phyloP scores from a whole-genome alignment of 2,329 filamentous ascomycete genomes.

The Blastomyces emzantsi region DNA sequence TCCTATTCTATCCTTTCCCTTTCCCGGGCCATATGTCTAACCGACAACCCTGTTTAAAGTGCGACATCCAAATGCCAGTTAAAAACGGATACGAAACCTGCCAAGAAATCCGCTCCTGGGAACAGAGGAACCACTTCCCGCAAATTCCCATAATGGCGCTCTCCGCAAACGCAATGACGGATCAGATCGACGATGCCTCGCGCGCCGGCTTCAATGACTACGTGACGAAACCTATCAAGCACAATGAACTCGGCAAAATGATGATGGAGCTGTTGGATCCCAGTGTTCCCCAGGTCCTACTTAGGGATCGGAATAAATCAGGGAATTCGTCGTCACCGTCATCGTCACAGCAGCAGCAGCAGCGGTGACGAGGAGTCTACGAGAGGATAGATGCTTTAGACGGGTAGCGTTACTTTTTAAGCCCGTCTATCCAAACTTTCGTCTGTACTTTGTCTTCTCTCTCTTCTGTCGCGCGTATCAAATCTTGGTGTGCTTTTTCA shows the following conservation, averaged over 20 bases:
- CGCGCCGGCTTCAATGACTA: conserved; percentile 43
- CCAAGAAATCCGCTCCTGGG: conserved; percentile 40
- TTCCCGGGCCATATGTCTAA: not conserved
- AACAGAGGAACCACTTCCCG: conserved; percentile 37
- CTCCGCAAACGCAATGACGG: conserved; percentile 43
- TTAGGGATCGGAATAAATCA: conserved; percentile 30
- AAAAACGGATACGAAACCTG: conserved; percentile 44
- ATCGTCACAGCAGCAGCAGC: not conserved
- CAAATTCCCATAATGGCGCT: conserved; percentile 43
- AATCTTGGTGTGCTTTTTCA: not conserved
- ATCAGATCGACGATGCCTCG: conserved; percentile 40
- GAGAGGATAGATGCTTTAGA: not conserved
- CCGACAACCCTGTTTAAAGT: conserved; percentile 22
- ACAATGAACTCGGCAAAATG: conserved; percentile 42
- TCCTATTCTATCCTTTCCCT: not conserved
- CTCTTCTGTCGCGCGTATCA: not conserved
- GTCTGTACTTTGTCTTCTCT: not conserved
- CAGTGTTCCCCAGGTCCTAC: conserved; percentile 33
- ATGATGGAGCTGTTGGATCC: conserved; percentile 42
- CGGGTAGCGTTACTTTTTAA: not conserved
- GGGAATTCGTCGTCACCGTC: not conserved
- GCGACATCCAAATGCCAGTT: conserved; percentile 44
- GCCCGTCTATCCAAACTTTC: not conserved
- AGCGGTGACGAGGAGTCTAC: not conserved
- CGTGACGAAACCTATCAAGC: conserved; percentile 43